Evolutionary conservation across 768 basidiomycete species (phyloP), one percentile per base, ranked within the genome.

Genomic region (Hebeloma cylindrosporum): DNA sequence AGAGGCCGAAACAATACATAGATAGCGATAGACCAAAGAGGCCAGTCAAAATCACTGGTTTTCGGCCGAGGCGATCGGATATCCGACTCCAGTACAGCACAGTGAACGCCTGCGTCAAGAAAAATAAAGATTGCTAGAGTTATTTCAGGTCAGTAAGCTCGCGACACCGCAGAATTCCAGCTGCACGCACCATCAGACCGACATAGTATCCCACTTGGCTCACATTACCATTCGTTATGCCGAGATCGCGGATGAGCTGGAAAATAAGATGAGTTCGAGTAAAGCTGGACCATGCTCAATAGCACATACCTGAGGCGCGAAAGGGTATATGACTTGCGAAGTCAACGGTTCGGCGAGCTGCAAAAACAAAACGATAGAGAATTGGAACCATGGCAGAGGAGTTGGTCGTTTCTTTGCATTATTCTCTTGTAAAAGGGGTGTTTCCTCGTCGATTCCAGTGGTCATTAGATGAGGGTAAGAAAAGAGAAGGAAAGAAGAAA

Each of bases 101-200:
- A 2, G 84, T 87, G 38, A 78, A 60, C 0, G 86, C 85, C 64
- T 89, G 83, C 0, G 85, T 82, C 14, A 84, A 68, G 51, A 83
- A 90, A 64, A 88, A 90, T 11, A 87, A 56, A 0, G 88, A 89
- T 73, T 87, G 80, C 88, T 90, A 48, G n/a, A n/a, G n/a, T n/a
- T n/a, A n/a, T n/a, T 3, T 41, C 33, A 4, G n/a, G 20, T 31
- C 21, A 28, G 28, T 20, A 22, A 38, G 34, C 9, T 4, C 6
- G 23, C 28, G 22, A 32, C 26, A 27, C 8, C 21, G 16, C 29
- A 28, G n/a, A 35, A n/a, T n/a, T n/a, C n/a, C 29, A 34, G 30
- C 17, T 9, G 3, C 4, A 48, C 54, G 46, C 17, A 86, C 87
- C 75, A 90, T 69, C 7, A 87, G 54, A 16, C 85, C 87, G 36